Conservation (phyloP, 176 grass and related monocot species). For the Carex cristatella region DNA sequence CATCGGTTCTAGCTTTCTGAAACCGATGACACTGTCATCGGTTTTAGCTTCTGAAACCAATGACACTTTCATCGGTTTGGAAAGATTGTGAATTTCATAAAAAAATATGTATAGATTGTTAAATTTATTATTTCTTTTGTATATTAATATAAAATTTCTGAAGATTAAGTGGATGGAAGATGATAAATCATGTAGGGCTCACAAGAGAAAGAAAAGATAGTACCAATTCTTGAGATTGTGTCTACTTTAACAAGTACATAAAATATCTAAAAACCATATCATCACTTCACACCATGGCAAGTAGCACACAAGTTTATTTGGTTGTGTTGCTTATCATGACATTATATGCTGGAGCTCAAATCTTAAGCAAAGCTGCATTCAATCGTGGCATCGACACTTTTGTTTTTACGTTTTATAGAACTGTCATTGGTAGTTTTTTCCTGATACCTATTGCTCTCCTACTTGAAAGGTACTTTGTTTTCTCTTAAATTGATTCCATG, state of each 20-base stretch:
- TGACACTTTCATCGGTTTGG: too few relatives aligned
- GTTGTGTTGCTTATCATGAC: conserved; percentile 47
- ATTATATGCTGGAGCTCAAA: conserved; percentile 56
- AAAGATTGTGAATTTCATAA: too few relatives aligned
- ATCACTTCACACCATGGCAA: conserved; percentile 31
- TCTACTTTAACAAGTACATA: not conserved
- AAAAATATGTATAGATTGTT: too few relatives aligned
- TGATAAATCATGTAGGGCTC: not conserved
- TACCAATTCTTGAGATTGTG: not conserved
- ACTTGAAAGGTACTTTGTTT: conserved; percentile 38
- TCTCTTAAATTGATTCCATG: not conserved
- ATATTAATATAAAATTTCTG: too few relatives aligned
- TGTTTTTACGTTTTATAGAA: conserved; percentile 65
- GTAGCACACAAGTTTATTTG: conserved; percentile 37
- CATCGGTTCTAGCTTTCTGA: too few relatives aligned
- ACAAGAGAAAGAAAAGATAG: not conserved
- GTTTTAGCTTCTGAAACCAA: too few relatives aligned
- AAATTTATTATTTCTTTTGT: too few relatives aligned
- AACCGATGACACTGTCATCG: too few relatives aligned
- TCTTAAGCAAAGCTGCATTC: conserved; percentile 64
- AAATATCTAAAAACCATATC: not conserved
- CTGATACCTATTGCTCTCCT: conserved; percentile 43
- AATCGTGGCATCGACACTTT: conserved; percentile 50
- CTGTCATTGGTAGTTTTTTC: conserved; percentile 46
- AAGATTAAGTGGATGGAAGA: not conserved